phyloP scores from a whole-genome alignment of 192 early-diverging fungal species.

The Oehlia diaphana region DNA sequence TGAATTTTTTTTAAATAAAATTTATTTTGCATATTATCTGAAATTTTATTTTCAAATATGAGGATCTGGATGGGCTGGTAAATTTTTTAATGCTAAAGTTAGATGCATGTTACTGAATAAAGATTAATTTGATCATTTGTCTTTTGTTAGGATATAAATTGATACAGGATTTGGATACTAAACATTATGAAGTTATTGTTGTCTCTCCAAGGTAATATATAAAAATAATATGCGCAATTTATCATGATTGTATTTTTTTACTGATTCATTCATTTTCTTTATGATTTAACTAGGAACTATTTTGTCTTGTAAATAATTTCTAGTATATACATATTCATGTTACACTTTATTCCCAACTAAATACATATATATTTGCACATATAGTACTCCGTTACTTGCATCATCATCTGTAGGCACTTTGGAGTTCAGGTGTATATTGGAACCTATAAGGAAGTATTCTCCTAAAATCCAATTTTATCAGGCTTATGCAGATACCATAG shows the following conservation, averaged over 20 bases:
- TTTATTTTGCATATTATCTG: not conserved
- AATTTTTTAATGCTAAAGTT: not conserved
- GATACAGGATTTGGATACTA: conserved; percentile 66
- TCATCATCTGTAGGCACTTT: conserved; percentile 83
- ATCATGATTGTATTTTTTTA: not conserved
- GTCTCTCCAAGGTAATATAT: conserved; percentile 67
- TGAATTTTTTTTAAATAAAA: not conserved
- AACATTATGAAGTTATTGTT: conserved; percentile 69
- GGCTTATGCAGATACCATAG: conserved; percentile 56
- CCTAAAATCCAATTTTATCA: conserved; percentile 66
- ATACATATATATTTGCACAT: conserved; percentile 36
- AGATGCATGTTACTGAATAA: conserved; percentile 31
- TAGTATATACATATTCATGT: not conserved
- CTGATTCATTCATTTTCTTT: conserved; percentile 21
- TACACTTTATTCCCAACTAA: conserved; percentile 63
- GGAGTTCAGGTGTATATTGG: conserved; percentile 84
- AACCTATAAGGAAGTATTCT: conserved; percentile 68
- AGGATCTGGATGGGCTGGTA: conserved; percentile 64
- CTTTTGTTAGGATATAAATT: conserved; percentile 64
- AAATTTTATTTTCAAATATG: too few relatives aligned
- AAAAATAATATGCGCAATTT: not conserved
- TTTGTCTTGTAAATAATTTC: conserved; percentile 8
- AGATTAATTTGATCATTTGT: conserved; percentile 4
- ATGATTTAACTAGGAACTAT: conserved; percentile 4
- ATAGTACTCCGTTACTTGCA: conserved; percentile 78